phyloP scores from a whole-genome alignment of 768 basidiomycete species.

The Boletellus ananas region DNA sequence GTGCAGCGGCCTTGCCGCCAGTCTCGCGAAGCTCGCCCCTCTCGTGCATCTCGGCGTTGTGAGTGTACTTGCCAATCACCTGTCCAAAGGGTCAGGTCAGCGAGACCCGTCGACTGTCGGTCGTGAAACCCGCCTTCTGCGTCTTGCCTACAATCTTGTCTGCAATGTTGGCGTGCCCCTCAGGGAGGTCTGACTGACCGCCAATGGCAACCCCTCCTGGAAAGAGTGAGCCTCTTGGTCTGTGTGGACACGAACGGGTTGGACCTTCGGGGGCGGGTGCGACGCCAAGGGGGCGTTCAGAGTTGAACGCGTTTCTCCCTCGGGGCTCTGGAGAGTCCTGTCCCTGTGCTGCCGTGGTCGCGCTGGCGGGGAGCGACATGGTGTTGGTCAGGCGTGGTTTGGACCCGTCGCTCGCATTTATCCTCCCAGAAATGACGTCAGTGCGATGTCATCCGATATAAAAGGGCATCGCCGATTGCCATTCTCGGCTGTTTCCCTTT shows the following conservation, averaged over 20 bases:
- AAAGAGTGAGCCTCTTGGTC: background rate
- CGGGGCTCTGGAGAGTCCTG: no score
- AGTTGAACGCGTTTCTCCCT: slow-evolving; percentile 26
- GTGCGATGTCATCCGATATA: background rate
- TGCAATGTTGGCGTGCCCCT: slow-evolving; percentile 39
- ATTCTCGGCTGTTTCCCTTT: background rate
- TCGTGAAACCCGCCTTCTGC: slow-evolving; percentile 41
- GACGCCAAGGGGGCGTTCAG: slow-evolving; percentile 36
- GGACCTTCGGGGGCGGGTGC: slow-evolving; percentile 34
- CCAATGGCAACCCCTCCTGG: slow-evolving; percentile 26
- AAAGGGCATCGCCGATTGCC: no score
- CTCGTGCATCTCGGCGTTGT: slow-evolving; percentile 51
- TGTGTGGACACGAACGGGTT: background rate
- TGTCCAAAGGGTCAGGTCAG: slow-evolving; percentile 18
- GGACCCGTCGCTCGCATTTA: slow-evolving; percentile 10
- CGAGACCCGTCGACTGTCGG: no score
- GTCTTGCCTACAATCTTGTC: slow-evolving; percentile 61
- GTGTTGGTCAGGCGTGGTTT: no score
- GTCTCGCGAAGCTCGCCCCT: slow-evolving; percentile 54
- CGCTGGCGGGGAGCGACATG: no score
- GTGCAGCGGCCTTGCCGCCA: slow-evolving; percentile 46
- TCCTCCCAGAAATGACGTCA: slow-evolving; percentile 14
- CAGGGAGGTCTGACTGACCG: slow-evolving; percentile 18
- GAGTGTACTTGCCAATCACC: slow-evolving; percentile 47
- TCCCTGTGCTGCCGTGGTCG: no score